A percentile compares a stretch with the other conserved stretches of the same genome.
Evolutionary conservation across 1,284 basidiomycete genomes (phyloP).

Genomic region (Ustanciosporium gigantosporum): DNA sequence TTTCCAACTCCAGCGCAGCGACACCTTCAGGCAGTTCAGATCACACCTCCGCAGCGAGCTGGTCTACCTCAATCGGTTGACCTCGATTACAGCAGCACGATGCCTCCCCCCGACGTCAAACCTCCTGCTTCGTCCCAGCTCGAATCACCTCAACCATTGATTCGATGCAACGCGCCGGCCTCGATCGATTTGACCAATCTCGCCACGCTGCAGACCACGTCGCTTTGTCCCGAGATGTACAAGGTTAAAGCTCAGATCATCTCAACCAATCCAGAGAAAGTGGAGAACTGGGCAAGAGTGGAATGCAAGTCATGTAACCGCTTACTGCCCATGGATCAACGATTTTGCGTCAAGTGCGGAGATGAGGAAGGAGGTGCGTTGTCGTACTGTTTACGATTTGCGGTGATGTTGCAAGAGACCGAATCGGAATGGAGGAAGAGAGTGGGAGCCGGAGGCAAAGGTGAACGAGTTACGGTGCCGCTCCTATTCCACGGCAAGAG

Average conservation of each 20-base stretch:
- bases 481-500: constrained; percentile 28
- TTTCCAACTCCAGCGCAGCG: constrained; percentile 34
- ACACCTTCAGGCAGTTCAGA: constrained; percentile 8
- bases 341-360: constrained; percentile 33
- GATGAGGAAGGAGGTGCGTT: constrained; percentile 34
- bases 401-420: constrained; percentile 32
- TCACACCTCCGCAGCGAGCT: constrained; percentile 3
- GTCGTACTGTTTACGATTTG: constrained; percentile 24
- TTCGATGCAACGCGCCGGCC: constrained; percentile 26
- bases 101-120: too few relatives aligned
- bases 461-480: constrained; percentile 1
- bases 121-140: not conserved
- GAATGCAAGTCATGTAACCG: constrained; percentile 30
- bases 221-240: constrained; percentile 26
- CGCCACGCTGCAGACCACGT: constrained; percentile 15
- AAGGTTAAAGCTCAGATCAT: constrained; percentile 26
- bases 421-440: constrained; percentile 18
- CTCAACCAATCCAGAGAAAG: constrained; percentile 21
- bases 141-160: constrained; percentile 6
- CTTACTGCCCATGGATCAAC: constrained; percentile 20
- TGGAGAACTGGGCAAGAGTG: constrained; percentile 25
- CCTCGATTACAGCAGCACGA: not conserved
- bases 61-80: not conserved
- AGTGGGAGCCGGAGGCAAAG: constrained; percentile 2
- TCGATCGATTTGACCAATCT: constrained; percentile 19